Evolutionary conservation across 768 basidiomycete species (phyloP), one percentile per base, ranked within the genome.

Genomic region (Boletus rubescentipes): DNA sequence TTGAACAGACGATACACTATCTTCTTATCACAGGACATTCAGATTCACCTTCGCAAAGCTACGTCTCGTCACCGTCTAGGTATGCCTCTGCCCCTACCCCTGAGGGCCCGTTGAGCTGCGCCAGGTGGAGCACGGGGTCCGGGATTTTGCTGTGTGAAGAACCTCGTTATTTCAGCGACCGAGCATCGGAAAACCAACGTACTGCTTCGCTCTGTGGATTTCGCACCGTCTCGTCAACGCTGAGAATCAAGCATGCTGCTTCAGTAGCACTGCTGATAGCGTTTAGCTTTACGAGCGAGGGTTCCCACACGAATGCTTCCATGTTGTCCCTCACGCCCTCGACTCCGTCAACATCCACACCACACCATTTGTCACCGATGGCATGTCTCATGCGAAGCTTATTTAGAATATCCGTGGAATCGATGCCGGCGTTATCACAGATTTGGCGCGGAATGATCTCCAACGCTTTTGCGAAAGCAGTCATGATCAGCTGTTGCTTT

Each of bases 271-370:
- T 96, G 70, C 85, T 88, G 65, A 99, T 86, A 21, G 97, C 97
- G 66, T 99, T 99, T 42, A 86, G 74, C 76, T 98, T 99, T 65
- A 98, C 91, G 54, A 98, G 77, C 58, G 89, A 89, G 15, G 97
- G 96, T 68, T 98, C 97, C 96, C 97, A 98, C 9, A 99, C 96
- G 66, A 98, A 99, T 41, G 91, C 89, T 48, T 93, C 92, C 87
- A 98, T 87, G 73, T 98, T 99, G 73, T 99, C 85, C 50, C 92
- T 85, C 26, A 98, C 91, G 18, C 93, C 92, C 29, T 91, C 87
- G 4, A 79, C 73, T 12, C 89, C 89, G 51, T 98, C 95, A 26
- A 99, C 93, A 61, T 97, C 94, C 14, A 98, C 94, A 55, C 97
- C 97, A 41, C 81, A 87, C 94, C 94, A 98, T 52, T 77, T 84